Percentiles rank a stretch among this genome's conserved stretches.
These are phyloP conservation scores for Diplodia scrobiculata DNA, from an alignment of 2,329 filamentous ascomycete species.

Conservation along the genomic window DNA sequence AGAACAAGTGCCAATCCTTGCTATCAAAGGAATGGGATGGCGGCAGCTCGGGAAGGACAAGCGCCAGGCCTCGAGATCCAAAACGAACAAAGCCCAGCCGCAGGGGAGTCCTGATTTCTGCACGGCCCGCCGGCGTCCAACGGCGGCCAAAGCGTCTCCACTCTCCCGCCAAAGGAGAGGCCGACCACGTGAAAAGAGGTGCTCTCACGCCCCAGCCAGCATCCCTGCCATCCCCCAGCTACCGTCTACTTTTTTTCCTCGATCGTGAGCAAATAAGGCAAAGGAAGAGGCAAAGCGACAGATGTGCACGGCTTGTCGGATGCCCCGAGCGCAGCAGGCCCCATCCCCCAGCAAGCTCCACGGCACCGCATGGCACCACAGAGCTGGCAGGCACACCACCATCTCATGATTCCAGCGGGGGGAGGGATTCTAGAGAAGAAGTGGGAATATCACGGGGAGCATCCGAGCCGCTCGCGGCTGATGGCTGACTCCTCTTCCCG, in stretches of 20 bases:
- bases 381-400: slow-evolving; percentile 13
- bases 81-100: slow-evolving; percentile 1
- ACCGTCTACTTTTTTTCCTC: not conserved
- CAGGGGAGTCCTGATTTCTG: slow-evolving; percentile 20
- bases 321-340: not conserved
- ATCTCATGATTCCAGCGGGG: slow-evolving; percentile 22
- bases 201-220: not conserved
- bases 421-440: not conserved
- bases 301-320: not conserved
- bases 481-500: not conserved
- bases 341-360: not conserved
- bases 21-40: slow-evolving; percentile 19
- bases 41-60: slow-evolving; percentile 17
- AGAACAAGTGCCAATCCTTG: slow-evolving; percentile 3
- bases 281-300: not conserved
- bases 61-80: not conserved
- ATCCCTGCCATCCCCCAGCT: slow-evolving; percentile 1
- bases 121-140: slow-evolving; percentile 16
- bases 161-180: not conserved
- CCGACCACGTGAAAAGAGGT: slow-evolving; percentile 8
- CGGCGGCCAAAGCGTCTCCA: slow-evolving; percentile 5
- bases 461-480: not conserved
- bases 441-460: not conserved
- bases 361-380: slow-evolving; percentile 18
- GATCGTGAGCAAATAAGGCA: slow-evolving; percentile 6